Evolutionary conservation across 1,284 basidiomycete genomes (phyloP), one percentile per base, ranked within the genome.

Genomic region (Ganoderma meredithae): DNA sequence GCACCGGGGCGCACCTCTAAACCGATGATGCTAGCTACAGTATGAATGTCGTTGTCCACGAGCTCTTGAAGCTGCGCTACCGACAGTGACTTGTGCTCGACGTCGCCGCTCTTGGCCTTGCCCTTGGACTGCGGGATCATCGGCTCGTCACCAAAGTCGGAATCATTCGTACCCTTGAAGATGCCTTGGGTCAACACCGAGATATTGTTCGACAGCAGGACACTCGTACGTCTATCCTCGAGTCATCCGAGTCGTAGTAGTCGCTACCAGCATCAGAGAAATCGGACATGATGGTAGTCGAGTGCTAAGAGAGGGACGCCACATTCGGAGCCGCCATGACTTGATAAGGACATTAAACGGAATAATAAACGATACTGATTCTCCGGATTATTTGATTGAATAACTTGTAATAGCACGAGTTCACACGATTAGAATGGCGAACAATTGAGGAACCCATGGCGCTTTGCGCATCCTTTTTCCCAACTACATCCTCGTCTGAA

Each of bases 1-100:
- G 78, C 69, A 49, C 47, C 47, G n/a, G 22, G 47, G 47, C 47
- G 47, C 47, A 87, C 86, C 69, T 86, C 82, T 43, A 87, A 78
- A 44, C 84, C 84, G 3, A 87, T 80, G 59, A 88, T 79, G 47
- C 79, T 81, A 59, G 82, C 80, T n/a, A 89, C 81, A 69, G 83
- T 81, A 41, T 76, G 77, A 47, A 86, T 80, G 71, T 86, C 83
- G 56, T 76, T 79, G 36, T 80, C 80, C 71, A 88, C 82, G 75
- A 84, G 80, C 31, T 80, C 79, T 58, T 81, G 79, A 44, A 89
- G 81, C 66, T 84, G 81, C 25, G 79, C 66, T 12, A 81, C 71
- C 2, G 81, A 80, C 52, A 82, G 76, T 40, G 81, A 79, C 63
- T 83, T 83, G 77, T 75, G 74, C 41, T 76, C 74, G 12, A 78